A percentile compares a stretch with the other conserved stretches of the same genome.
Conservation (phyloP, 2,329 filamentous ascomycete genomes). For the Zymoseptoria tritici region DNA sequence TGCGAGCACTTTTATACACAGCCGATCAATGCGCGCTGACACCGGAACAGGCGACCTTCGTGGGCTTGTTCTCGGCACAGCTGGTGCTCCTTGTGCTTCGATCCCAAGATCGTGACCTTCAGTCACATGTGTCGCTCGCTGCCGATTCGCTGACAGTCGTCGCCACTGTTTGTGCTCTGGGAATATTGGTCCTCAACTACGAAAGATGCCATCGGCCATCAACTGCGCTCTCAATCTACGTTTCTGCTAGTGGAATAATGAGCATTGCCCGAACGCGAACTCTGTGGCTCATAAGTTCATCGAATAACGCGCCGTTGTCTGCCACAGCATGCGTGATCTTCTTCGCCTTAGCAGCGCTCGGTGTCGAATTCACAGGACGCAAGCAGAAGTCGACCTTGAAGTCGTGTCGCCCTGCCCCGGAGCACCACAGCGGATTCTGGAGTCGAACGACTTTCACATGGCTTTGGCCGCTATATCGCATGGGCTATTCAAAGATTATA, state of each 20-base stretch:
- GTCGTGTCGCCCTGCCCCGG: neutral
- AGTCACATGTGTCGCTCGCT: neutral
- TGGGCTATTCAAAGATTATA: neutral
- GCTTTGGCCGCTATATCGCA: neutral
- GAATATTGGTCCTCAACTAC: neutral
- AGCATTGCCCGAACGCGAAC: neutral
- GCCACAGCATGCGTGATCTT: neutral
- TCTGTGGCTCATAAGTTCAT: neutral
- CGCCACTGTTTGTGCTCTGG: neutral
- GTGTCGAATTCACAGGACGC: neutral
- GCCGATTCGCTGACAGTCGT: neutral
- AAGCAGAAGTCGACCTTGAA: neutral
- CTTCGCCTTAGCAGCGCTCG: neutral
- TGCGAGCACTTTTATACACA: neutral
- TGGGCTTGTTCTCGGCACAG: neutral
- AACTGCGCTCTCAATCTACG: neutral
- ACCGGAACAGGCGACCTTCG: neutral
- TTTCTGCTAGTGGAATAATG: neutral
- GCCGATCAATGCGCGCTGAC: neutral
- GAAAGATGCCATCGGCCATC: neutral
- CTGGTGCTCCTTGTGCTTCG: neutral
- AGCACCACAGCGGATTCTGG: neutral
- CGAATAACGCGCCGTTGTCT: neutral
- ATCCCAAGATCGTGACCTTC: neutral
- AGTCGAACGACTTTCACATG: neutral